Evolutionary conservation across 768 basidiomycete genomes (phyloP).

Genomic region (Tubosaeta brunneosetosa): DNA sequence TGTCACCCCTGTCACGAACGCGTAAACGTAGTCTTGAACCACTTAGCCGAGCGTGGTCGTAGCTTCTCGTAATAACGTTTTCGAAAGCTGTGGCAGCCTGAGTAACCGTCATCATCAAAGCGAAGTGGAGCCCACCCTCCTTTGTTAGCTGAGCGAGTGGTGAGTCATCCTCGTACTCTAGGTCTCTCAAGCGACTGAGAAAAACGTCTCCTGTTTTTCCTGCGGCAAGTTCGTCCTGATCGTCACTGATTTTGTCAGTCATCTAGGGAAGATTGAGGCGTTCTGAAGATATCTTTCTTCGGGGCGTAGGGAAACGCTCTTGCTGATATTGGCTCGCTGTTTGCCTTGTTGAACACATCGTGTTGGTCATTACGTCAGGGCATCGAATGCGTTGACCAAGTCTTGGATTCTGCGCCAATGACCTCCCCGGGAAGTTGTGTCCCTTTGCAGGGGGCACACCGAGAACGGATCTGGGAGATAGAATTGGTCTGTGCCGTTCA

Average conservation of each 20-base stretch:
- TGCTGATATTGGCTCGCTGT: constrained; percentile 58
- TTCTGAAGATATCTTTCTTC: constrained; percentile 49
- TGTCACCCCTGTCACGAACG: constrained; percentile 54
- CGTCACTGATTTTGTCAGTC: constrained; percentile 66
- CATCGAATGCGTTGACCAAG: constrained; percentile 58
- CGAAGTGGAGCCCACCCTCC: constrained; percentile 39
- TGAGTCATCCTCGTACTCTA: constrained; percentile 52
- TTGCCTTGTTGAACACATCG: constrained; percentile 50
- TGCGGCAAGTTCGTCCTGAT: constrained; percentile 55
- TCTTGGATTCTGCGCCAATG: constrained; percentile 52
- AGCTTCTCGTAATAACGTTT: constrained; percentile 40
- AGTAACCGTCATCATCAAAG: background rate
- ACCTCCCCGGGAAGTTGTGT: constrained; percentile 47
- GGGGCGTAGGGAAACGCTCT: constrained; percentile 56
- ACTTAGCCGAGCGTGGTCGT: constrained; percentile 36
- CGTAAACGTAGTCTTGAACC: constrained; percentile 57
- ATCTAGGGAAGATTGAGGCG: constrained; percentile 59
- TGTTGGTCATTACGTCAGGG: constrained; percentile 56
- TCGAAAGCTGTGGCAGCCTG: constrained; percentile 42
- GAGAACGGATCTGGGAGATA: constrained; percentile 54
- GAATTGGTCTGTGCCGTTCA: constrained; percentile 30
- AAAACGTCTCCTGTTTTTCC: constrained; percentile 49
- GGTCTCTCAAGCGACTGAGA: constrained; percentile 48
- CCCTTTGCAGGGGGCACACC: constrained; percentile 41
- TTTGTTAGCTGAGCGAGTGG: constrained; percentile 54